Conservation (phyloP, 306 rosid species). For the Arachis stenosperma region DNA sequence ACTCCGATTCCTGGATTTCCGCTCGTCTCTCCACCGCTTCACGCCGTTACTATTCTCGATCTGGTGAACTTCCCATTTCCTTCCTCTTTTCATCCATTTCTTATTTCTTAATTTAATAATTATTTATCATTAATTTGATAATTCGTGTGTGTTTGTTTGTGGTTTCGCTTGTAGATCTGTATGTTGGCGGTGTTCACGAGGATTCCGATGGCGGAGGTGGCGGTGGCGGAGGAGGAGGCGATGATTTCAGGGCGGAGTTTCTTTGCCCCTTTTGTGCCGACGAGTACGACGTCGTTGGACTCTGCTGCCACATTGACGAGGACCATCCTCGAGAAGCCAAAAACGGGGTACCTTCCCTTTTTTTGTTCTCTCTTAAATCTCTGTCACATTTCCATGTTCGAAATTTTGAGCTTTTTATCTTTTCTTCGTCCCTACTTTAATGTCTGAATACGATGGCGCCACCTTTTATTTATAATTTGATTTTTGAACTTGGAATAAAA, state of each 20-base stretch:
- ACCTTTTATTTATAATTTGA: too few species aligned
- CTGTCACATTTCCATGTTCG: neutral
- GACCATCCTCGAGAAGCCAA: slow-evolving; percentile 72
- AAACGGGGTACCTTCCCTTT: slow-evolving; percentile 60
- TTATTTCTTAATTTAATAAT: neutral
- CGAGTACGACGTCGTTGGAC: slow-evolving; percentile 79
- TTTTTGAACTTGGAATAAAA: neutral
- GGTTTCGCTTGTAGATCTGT: slow-evolving; percentile 59
- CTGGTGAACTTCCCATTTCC: slow-evolving; percentile 43
- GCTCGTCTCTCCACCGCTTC: slow-evolving; percentile 53
- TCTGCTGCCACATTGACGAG: slow-evolving; percentile 86
- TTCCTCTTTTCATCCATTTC: neutral
- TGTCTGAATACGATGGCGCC: too few species aligned
- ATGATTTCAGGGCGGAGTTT: slow-evolving; percentile 66
- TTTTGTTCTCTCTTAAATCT: neutral
- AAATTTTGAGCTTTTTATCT: neutral
- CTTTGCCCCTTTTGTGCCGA: slow-evolving; percentile 81
- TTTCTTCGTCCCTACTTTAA: neutral
- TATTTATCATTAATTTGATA: neutral
- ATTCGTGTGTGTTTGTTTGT: neutral
- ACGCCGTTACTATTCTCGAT: slow-evolving; percentile 65
- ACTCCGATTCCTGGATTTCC: slow-evolving; percentile 66
- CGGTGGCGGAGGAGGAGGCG: slow-evolving; percentile 8
- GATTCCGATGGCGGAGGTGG: slow-evolving; percentile 54
- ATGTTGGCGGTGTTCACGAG: slow-evolving; percentile 49